A percentile compares a stretch with the other conserved stretches of the same genome.
These are phyloP conservation scores for Westerdykella aurantiaca DNA, from an alignment of 2,329 filamentous ascomycete genomes.

Conservation along the genomic window DNA sequence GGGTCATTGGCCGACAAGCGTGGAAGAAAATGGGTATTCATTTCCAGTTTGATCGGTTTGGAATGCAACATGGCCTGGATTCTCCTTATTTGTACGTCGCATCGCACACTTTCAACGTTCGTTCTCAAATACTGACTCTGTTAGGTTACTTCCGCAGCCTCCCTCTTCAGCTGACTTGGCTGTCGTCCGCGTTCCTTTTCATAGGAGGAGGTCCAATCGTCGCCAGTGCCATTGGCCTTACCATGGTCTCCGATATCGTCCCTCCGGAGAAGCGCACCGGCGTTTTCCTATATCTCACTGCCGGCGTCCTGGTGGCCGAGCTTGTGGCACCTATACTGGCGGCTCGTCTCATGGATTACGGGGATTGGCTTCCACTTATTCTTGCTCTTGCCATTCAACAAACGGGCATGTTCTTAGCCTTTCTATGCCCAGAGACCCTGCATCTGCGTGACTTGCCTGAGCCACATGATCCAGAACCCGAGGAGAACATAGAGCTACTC, in stretches of 20 bases:
- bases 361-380: conserved; percentile 29
- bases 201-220: conserved; percentile 47
- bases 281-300: conserved; percentile 25
- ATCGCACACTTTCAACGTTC: not conserved
- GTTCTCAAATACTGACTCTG: not conserved
- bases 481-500: conserved; percentile 13
- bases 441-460: conserved; percentile 31
- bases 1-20: conserved; percentile 46
- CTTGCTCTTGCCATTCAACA: conserved; percentile 27
- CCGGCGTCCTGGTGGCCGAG: conserved; percentile 29
- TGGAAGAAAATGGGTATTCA: conserved; percentile 44
- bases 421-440: conserved; percentile 32
- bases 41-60: conserved; percentile 40
- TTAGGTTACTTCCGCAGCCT: conserved; percentile 33
- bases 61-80: conserved; percentile 28
- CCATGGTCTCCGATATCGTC: conserved; percentile 49
- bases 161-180: conserved; percentile 45
- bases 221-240: conserved; percentile 43
- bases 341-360: conserved; percentile 27
- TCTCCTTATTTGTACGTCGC: conserved; percentile 28
- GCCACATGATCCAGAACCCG: conserved; percentile 11
- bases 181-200: conserved; percentile 42
- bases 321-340: conserved; percentile 32
- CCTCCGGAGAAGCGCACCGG: conserved; percentile 40
- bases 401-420: conserved; percentile 19